Evolutionary conservation across 192 early-diverging fungal species (phyloP).

Genomic region (Entomortierella lignicola): DNA sequence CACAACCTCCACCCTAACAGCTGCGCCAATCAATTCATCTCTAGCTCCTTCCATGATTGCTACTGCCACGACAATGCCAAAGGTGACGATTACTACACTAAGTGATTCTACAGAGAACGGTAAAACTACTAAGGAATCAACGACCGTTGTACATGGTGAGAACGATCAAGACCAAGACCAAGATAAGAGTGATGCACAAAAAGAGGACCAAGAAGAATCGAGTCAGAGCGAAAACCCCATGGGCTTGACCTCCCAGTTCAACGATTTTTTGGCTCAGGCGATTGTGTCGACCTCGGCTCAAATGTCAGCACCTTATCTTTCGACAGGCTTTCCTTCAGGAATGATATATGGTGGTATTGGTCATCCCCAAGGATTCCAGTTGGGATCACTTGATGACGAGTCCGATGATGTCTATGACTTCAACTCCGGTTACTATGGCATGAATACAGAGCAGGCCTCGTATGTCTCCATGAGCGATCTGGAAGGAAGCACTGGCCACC

Average conservation of each 20-base stretch:
- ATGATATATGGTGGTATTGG: slow-evolving; percentile 35
- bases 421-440: slow-evolving; percentile 47
- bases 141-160: slow-evolving; percentile 42
- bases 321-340: slow-evolving; percentile 15
- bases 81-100: slow-evolving; percentile 49
- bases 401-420: slow-evolving; percentile 36
- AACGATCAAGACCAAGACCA: slow-evolving; percentile 26
- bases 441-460: slow-evolving; percentile 56
- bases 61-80: slow-evolving; percentile 44
- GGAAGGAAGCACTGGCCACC: slow-evolving; percentile 51
- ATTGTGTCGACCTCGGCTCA: slow-evolving; percentile 40
- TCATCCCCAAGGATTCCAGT: slow-evolving; percentile 32
- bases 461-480: slow-evolving; percentile 56
- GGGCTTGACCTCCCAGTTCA: slow-evolving; percentile 54
- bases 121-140: slow-evolving; percentile 19
- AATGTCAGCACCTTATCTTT: slow-evolving; percentile 18
- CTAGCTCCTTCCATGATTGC: slow-evolving; percentile 53
- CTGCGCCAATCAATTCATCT: slow-evolving; percentile 9
- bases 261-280: slow-evolving; percentile 50
- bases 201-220: slow-evolving; percentile 9
- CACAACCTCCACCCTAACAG: slow-evolving; percentile 10
- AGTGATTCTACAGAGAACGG: slow-evolving; percentile 36
- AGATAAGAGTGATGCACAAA: slow-evolving; percentile 10
- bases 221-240: slow-evolving; percentile 30
- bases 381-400: slow-evolving; percentile 28